Base-by-base conservation (phyloP, 306 rosid species). In the Hylodesmum podocarpum region DNA sequence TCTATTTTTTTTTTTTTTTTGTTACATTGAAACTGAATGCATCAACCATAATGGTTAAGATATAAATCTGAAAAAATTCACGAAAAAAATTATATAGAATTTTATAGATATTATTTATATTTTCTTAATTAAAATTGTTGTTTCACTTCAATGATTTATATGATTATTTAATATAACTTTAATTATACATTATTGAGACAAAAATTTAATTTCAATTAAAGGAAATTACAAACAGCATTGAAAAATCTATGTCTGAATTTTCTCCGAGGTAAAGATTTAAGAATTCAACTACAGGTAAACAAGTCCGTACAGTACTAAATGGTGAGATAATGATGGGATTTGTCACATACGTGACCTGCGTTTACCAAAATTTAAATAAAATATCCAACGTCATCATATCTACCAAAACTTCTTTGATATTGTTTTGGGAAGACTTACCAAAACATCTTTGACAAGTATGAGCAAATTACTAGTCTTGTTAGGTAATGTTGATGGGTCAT, bases 381-480 rank as follows among this genome's bases (percentile, higher is more conserved):
- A 28, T 39, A 78, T 5, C 8, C 40, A 53, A 51, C 64, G n/a
- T n/a, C n/a, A n/a, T n/a, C n/a, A n/a, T n/a, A 73, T 78, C 59
- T 5, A 82, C 68, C 80, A 12, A 70, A 27, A 58, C 84, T 58
- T 74, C 75, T 64, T 80, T 53, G 68, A 55, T 55, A 49, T 77
- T 28, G 59, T 40, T 62, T 29, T 37, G 73, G 22, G 55, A 82
- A 62, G 76, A 77, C 55, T 31, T 53, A 49, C 75, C 83, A 74
- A 75, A 75, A 39, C 47, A 63, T 25, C 47, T 66, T 88, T 85
- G 86, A 75, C 81, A 69, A 72, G 39, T 34, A 53, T 51, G 47
- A 75, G 11, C 36, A 19, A 80, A 76, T 78, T 53, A 31, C 24
- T 40, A 9, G 9, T 55, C 31, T 6, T 7, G 11, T 28, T 34